Percentiles rank a stretch among this genome's conserved stretches.
These are phyloP conservation scores for Saccharomycopsis amapae DNA, from an alignment of 805 yeast genomes.

Conservation along the genomic window DNA sequence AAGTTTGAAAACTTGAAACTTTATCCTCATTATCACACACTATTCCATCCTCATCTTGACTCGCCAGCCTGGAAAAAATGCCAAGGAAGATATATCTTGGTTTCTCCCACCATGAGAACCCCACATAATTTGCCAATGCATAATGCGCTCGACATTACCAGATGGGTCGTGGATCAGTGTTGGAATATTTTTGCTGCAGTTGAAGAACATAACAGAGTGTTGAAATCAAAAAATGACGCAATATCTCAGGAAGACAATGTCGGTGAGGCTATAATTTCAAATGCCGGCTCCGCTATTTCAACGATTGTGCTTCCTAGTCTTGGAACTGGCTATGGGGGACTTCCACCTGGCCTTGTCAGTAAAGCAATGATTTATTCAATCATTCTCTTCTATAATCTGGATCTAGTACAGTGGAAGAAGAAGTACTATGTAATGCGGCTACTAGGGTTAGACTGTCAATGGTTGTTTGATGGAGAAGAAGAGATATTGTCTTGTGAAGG, in stretches of 20 bases:
- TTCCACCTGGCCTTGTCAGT: not conserved
- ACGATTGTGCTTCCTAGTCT: not conserved
- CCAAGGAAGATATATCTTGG: slow-evolving; percentile 10
- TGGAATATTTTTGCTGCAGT: slow-evolving; percentile 15
- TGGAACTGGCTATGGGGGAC: slow-evolving; percentile 4
- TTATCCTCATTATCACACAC: not conserved
- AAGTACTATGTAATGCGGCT: not conserved
- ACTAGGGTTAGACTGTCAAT: not conserved
- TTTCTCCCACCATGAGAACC: slow-evolving; percentile 15
- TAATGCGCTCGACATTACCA: not conserved
- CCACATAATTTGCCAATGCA: slow-evolving; percentile 10
- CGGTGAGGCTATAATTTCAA: too few relatives aligned
- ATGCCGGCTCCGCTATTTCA: too few relatives aligned
- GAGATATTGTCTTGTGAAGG: too few relatives aligned
- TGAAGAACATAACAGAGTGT: slow-evolving; percentile 2
- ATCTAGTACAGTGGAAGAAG: not conserved
- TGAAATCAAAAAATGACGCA: not conserved
- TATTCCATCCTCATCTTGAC: too few relatives aligned
- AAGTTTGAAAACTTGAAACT: not conserved
- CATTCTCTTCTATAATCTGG: not conserved
- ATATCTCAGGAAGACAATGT: too few relatives aligned
- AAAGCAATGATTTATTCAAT: not conserved
- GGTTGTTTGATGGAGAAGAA: slow-evolving; percentile 1
- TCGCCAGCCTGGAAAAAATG: slow-evolving; percentile 13
- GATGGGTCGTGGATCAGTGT: slow-evolving; percentile 15